Percentiles rank a stretch among this genome's conserved stretches.
Evolutionary conservation across 2,329 filamentous ascomycete species (phyloP).

Genomic region (Periconia sp.): DNA sequence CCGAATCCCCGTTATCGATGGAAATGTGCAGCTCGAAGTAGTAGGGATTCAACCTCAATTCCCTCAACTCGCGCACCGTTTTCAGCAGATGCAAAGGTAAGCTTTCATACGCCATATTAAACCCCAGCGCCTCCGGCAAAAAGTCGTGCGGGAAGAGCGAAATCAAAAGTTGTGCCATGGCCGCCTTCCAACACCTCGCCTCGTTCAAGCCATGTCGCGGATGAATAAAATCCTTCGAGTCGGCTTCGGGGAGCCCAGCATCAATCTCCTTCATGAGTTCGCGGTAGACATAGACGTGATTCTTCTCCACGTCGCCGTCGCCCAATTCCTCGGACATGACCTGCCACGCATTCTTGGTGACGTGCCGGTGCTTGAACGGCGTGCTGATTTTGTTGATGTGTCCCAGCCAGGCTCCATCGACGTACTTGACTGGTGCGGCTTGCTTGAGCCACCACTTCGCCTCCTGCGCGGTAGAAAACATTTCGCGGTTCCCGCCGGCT

Average conservation of each 20-base stretch:
- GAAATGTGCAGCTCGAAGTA: constrained; percentile 56
- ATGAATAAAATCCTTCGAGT: constrained; percentile 33
- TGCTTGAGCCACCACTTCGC: constrained; percentile 47
- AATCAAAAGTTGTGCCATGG: constrained; percentile 49
- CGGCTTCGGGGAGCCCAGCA: constrained; percentile 33
- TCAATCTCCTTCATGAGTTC: constrained; percentile 37
- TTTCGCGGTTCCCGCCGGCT: constrained; percentile 37
- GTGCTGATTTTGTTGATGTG: constrained; percentile 50
- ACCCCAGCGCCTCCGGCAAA: constrained; percentile 54
- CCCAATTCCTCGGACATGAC: constrained; percentile 55
- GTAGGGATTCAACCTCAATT: constrained; percentile 47
- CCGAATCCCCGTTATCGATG: constrained; percentile 54
- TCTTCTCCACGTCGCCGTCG: constrained; percentile 50
- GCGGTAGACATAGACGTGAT: constrained; percentile 47
- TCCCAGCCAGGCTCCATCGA: constrained; percentile 55
- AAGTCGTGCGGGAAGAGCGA: constrained; percentile 54
- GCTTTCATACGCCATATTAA: constrained; percentile 54
- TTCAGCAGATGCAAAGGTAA: constrained; percentile 45
- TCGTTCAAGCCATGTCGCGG: constrained; percentile 26
- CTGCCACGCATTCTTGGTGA: constrained; percentile 51
- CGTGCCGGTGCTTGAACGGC: constrained; percentile 42
- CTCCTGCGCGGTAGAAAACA: constrained; percentile 39
- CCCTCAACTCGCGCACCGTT: constrained; percentile 47
- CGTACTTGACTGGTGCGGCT: constrained; percentile 49
- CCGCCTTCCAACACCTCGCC: constrained; percentile 46